Evolutionary conservation across 176 grass and related monocot species (phyloP).

Genomic region (Sorghum bicolor): Sorghum_bicolor_NCBIv3 NC_012872.2:63513001-63513500

Average conservation of each 20-base stretch:
- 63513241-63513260: conserved; percentile 38
- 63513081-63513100: background rate
- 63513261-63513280: conserved; percentile 10
- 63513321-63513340: background rate
- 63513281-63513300: background rate
- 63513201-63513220: conserved; percentile 17
- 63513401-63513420: background rate
- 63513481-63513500: background rate
- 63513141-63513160: background rate
- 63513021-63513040: too few relatives aligned
- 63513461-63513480: background rate
- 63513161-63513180: background rate
- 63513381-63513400: background rate
- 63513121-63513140: background rate
- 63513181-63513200: conserved; percentile 30
- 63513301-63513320: background rate
- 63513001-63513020: too few relatives aligned
- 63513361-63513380: conserved; percentile 13
- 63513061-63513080: background rate
- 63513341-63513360: conserved; percentile 26
- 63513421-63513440: conserved; percentile 3
- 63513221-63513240: conserved; percentile 35
- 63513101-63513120: conserved; percentile 3
- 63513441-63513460: conserved; percentile 15
- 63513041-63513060: too few relatives aligned